These are phyloP conservation scores for Daldinia loculata DNA, from an alignment of 495 filamentous ascomycete genomes.

Conservation along the genomic window DNA sequence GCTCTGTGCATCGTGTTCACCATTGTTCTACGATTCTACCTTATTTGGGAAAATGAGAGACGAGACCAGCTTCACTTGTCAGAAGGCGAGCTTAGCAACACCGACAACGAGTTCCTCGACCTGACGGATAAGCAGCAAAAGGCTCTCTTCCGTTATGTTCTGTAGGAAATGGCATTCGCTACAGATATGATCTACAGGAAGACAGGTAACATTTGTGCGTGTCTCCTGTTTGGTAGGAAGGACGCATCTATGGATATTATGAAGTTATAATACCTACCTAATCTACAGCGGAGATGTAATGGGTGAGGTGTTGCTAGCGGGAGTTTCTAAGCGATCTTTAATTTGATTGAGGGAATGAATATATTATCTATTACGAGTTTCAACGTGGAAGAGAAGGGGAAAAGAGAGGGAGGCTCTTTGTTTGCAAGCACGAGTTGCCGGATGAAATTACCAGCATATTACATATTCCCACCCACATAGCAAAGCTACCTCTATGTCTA, in stretches of 20 bases:
- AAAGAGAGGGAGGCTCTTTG: neutral
- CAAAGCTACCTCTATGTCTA: neutral
- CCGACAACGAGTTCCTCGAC: constrained; percentile 47
- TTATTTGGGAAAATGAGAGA: constrained; percentile 37
- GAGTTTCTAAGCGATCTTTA: neutral
- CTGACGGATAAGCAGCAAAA: constrained; percentile 60
- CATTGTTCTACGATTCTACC: constrained; percentile 26
- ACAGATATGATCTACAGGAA: neutral
- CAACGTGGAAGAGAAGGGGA: neutral
- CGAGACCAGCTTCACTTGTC: constrained; percentile 9
- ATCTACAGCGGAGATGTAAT: neutral
- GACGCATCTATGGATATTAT: neutral
- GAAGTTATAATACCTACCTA: neutral
- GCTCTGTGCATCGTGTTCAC: constrained; percentile 32
- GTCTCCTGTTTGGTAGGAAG: neutral
- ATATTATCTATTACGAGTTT: neutral
- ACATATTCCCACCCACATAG: neutral
- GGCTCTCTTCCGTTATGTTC: constrained; percentile 54
- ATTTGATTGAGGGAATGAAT: neutral
- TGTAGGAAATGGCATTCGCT: constrained; percentile 1
- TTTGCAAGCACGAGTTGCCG: neutral
- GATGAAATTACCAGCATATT: neutral
- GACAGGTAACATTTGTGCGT: neutral
- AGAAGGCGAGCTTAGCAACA: constrained; percentile 11
- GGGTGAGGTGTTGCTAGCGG: neutral